These are phyloP conservation scores for Sonneratia caseolaris DNA, from an alignment of 345 rosid species.

Conservation along the genomic window DNA sequence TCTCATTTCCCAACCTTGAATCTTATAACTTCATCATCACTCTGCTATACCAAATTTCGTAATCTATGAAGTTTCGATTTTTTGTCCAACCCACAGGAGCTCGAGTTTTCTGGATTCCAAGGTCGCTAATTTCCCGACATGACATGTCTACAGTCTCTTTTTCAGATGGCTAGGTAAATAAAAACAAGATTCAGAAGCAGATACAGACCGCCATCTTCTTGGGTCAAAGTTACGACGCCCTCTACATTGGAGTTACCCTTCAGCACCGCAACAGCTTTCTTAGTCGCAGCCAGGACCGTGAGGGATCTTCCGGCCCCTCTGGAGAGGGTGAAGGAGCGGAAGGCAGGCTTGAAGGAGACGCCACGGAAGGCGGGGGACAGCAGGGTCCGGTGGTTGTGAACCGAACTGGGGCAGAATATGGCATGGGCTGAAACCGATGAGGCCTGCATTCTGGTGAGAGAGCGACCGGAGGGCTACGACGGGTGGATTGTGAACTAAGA, in stretches of 20 bases:
- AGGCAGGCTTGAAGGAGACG: conserved; percentile 39
- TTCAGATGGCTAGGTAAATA: conserved; percentile 3
- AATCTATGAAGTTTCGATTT: background rate
- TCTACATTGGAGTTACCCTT: conserved; percentile 70
- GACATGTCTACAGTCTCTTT: background rate
- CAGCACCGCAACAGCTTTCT: conserved; percentile 89
- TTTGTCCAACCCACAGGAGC: background rate
- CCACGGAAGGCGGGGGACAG: conserved; percentile 42
- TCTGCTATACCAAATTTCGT: background rate
- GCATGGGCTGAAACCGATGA: background rate
- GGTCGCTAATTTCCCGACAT: background rate
- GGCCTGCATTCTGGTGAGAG: conserved; percentile 3
- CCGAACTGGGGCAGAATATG: background rate
- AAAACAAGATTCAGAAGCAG: conserved; percentile 1
- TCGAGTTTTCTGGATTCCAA: background rate
- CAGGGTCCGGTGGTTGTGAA: background rate
- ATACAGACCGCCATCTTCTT: conserved; percentile 52
- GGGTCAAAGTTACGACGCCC: conserved; percentile 80
- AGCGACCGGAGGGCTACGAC: background rate
- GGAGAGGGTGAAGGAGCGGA: conserved; percentile 27
- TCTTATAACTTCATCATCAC: background rate
- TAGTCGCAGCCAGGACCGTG: conserved; percentile 48
- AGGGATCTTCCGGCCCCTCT: conserved; percentile 31
- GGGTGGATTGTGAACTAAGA: background rate
- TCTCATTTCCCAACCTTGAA: background rate